A percentile compares a stretch with the other conserved stretches of the same genome.
These are phyloP conservation scores for Triangularia verruculosa DNA, from an alignment of 2,329 filamentous ascomycete genomes.

Conservation along the genomic window DNA sequence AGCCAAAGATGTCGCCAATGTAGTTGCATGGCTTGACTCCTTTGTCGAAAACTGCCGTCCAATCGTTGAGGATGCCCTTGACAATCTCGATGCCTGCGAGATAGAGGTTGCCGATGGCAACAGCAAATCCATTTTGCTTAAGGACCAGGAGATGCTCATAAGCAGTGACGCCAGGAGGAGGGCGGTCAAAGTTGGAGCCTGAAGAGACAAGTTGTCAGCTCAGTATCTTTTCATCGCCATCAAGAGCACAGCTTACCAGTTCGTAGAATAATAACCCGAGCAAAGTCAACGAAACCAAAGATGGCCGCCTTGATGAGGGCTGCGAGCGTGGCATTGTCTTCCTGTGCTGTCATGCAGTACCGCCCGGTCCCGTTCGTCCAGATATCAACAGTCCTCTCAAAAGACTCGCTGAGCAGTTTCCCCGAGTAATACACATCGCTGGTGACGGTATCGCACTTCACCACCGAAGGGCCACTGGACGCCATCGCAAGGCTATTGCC, in stretches of 20 bases:
- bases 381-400: constrained; percentile 60
- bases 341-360: constrained; percentile 59
- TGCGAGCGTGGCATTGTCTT: constrained; percentile 63
- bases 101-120: constrained; percentile 65
- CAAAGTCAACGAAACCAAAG: constrained; percentile 60
- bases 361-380: constrained; percentile 66
- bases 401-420: constrained; percentile 56
- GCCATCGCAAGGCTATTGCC: constrained; percentile 42
- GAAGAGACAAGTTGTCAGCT: background rate
- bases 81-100: constrained; percentile 63
- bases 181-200: constrained; percentile 69
- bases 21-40: constrained; percentile 63
- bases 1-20: constrained; percentile 68
- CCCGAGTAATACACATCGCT: constrained; percentile 72
- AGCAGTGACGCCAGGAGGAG: constrained; percentile 54
- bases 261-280: constrained; percentile 65
- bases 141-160: constrained; percentile 58
- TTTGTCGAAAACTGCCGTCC: constrained; percentile 55
- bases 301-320: constrained; percentile 59
- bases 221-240: too few species aligned
- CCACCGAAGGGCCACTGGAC: constrained; percentile 49
- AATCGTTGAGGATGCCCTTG: constrained; percentile 58
- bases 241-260: constrained; percentile 41
- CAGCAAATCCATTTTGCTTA: constrained; percentile 61
- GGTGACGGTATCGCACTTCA: constrained; percentile 66